These are phyloP conservation scores for Globisporangium yorkense DNA, from an alignment of 352 stramenopile genomes.

Conservation along the genomic window DNA sequence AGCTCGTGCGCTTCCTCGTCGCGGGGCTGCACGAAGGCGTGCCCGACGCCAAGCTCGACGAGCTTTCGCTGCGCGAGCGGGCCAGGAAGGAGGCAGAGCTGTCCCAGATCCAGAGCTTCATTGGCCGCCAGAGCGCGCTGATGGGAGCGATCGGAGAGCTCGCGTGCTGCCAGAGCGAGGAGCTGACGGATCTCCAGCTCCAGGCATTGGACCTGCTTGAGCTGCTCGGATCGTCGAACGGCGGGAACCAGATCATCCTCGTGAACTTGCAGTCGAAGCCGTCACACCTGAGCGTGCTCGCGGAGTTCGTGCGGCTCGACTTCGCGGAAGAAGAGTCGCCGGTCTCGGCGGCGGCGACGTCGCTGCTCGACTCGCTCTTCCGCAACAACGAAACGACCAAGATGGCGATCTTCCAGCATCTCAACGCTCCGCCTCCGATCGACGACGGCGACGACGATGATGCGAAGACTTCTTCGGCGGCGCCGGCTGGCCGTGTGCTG, in stretches of 20 bases:
- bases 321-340: constrained; percentile 53
- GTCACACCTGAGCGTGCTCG: constrained; percentile 41
- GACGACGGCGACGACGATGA: constrained; percentile 9
- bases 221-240: constrained; percentile 45
- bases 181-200: constrained; percentile 46
- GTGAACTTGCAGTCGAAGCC: constrained; percentile 46
- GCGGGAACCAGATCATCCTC: constrained; percentile 67
- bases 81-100: constrained; percentile 39
- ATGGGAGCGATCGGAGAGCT: constrained; percentile 66
- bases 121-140: constrained; percentile 47
- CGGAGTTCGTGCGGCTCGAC: constrained; percentile 54
- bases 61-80: constrained; percentile 45
- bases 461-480: constrained; percentile 11
- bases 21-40: constrained; percentile 51
- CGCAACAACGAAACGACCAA: constrained; percentile 52
- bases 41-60: constrained; percentile 35
- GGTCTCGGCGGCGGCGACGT: constrained; percentile 47
- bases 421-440: constrained; percentile 36
- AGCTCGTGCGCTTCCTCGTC: constrained; percentile 65
- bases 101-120: constrained; percentile 47
- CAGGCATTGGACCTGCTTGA: constrained; percentile 61
- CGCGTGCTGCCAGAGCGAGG: constrained; percentile 40
- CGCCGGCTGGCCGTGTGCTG: constrained; percentile 39
- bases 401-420: constrained; percentile 69
- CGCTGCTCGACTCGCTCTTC: constrained; percentile 56